Percentiles rank a stretch among this genome's conserved stretches.
phyloP scores from a whole-genome alignment of 805 yeast species.

The Pichia nanzhaoensis region DNA sequence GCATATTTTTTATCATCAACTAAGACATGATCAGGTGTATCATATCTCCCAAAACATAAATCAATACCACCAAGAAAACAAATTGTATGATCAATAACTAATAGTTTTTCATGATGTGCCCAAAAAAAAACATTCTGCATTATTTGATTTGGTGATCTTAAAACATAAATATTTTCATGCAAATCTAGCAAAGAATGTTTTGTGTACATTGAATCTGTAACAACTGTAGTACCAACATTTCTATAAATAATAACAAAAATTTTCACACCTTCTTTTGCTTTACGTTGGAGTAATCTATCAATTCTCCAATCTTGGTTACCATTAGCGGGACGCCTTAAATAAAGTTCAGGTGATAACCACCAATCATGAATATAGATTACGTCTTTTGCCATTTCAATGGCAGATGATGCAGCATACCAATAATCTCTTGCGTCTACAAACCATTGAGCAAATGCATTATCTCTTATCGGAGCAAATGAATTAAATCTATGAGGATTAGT shows the following conservation, averaged over 20 bases:
- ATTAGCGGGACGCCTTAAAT: conserved; percentile 87
- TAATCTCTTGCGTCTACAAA: conserved; percentile 90
- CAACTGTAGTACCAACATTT: conserved; percentile 88
- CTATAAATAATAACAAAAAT: conserved; percentile 87
- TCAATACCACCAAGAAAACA: conserved; percentile 96
- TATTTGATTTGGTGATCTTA: conserved; percentile 93
- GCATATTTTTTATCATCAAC: conserved; percentile 55
- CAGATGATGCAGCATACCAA: conserved; percentile 92
- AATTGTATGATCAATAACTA: conserved; percentile 78
- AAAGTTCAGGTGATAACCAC: conserved; percentile 97
- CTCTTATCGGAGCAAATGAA: conserved; percentile 88
- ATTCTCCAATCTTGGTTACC: conserved; percentile 93
- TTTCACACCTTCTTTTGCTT: conserved; percentile 93
- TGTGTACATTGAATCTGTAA: conserved; percentile 90
- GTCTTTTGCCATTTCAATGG: conserved; percentile 88
- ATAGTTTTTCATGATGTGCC: conserved; percentile 97
- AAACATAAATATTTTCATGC: conserved; percentile 79
- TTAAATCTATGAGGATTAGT: conserved; percentile 66
- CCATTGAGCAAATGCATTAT: conserved; percentile 88
- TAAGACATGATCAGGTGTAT: conserved; percentile 91
- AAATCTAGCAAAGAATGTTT: conserved; percentile 85
- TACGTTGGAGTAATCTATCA: conserved; percentile 79
- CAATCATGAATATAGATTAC: conserved; percentile 93
- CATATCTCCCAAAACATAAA: conserved; percentile 91
- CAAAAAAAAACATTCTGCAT: conserved; percentile 90